phyloP scores from a whole-genome alignment of 352 stramenopile genomes.

The Phytopythium montanum region DNA sequence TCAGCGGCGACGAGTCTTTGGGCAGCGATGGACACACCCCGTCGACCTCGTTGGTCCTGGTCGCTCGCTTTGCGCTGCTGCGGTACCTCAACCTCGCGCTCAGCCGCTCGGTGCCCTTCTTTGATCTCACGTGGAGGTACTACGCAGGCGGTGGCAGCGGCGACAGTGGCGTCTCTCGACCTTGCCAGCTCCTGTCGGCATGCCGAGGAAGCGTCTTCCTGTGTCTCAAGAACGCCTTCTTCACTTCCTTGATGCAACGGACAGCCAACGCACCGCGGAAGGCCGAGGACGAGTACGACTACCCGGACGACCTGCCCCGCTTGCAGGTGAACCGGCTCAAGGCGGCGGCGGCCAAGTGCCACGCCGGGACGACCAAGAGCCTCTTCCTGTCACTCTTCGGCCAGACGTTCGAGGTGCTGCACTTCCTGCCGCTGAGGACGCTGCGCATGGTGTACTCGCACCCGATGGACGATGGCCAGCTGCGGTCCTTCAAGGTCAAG shows the following conservation, averaged over 20 bases:
- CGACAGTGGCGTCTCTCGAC: constrained; percentile 18
- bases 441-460: constrained; percentile 90
- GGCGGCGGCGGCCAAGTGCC: constrained; percentile 70
- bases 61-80: constrained; percentile 60
- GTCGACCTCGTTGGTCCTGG: constrained; percentile 4
- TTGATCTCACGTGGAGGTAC: constrained; percentile 79
- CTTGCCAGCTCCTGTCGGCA: constrained; percentile 44
- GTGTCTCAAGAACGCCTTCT: constrained; percentile 75
- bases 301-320: constrained; percentile 85
- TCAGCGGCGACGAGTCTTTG: neutral
- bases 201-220: constrained; percentile 75
- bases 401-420: constrained; percentile 82
- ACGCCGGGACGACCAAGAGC: constrained; percentile 57
- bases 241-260: constrained; percentile 63
- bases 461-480: constrained; percentile 90
- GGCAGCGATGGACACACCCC: neutral
- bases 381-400: constrained; percentile 80
- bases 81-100: constrained; percentile 79
- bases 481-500: constrained; percentile 92
- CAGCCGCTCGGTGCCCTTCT: constrained; percentile 59
- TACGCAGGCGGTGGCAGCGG: constrained; percentile 23
- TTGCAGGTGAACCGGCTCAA: constrained; percentile 86
- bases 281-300: constrained; percentile 91
- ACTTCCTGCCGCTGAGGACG: constrained; percentile 70
- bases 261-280: constrained; percentile 76